A percentile compares a stretch with the other conserved stretches of the same genome.
phyloP scores from a whole-genome alignment of 805 yeast genomes.

The Wickerhamiella galacta region DNA sequence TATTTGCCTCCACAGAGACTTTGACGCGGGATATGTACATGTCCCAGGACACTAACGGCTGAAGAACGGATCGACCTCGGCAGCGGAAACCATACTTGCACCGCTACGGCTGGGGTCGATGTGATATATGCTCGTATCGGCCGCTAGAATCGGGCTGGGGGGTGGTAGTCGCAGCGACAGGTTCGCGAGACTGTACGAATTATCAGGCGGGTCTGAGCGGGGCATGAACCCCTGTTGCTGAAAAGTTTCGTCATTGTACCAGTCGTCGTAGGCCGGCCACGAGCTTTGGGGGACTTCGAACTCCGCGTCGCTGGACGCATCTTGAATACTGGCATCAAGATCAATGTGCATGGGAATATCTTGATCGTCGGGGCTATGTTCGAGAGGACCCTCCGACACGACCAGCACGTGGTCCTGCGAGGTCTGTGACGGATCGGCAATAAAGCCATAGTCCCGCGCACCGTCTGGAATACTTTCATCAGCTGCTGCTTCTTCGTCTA shows the following conservation, averaged over 20 bases:
- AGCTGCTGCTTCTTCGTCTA: slow-evolving; percentile 17
- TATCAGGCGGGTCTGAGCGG: slow-evolving; percentile 3
- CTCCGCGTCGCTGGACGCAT: slow-evolving; percentile 3
- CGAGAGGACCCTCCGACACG: slow-evolving; percentile 1
- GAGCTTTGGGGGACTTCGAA: neutral
- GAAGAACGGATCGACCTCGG: too few species aligned
- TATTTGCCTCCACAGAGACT: too few species aligned
- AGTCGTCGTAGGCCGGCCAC: slow-evolving; percentile 2
- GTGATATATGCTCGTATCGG: too few species aligned
- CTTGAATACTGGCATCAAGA: slow-evolving; percentile 2
- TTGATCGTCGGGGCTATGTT: too few species aligned
- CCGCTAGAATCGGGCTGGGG: too few species aligned
- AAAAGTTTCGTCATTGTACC: slow-evolving; percentile 4
- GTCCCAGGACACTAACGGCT: too few species aligned
- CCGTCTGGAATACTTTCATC: too few species aligned
- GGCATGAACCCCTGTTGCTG: slow-evolving; percentile 7
- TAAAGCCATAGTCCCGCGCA: neutral
- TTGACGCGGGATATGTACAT: too few species aligned
- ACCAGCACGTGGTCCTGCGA: slow-evolving; percentile 3
- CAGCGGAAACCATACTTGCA: too few species aligned
- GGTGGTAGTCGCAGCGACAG: too few species aligned
- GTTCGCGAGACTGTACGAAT: too few species aligned
- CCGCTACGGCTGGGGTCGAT: too few species aligned
- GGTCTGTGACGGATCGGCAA: neutral
- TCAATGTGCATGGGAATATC: neutral